Evolutionary conservation across 2,329 filamentous ascomycete species (phyloP), one percentile per base, ranked within the genome.

Genomic region (Dactylonectria estremocensis): DNA sequence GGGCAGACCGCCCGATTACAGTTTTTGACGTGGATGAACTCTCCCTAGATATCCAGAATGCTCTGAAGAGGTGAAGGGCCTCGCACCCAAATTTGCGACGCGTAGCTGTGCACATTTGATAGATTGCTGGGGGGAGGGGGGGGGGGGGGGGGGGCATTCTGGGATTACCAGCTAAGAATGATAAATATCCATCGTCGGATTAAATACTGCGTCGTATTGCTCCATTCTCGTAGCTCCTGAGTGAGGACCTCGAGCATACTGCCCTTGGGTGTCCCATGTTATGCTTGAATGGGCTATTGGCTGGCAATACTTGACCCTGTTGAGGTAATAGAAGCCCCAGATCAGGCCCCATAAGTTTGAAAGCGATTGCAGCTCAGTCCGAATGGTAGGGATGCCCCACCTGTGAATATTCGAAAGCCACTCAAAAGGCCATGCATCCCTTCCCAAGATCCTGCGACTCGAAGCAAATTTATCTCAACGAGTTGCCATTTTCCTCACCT

Each of bases 1-100:
- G 66, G 66, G 66, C 66, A 16, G 66, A 24, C 57, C 63, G 63
- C 1, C 57, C 66, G 5, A 59, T 68, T 66, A 57, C 33, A 8
- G 2, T 18, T 31, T 68, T 68, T 33, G 66, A 68, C 37, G 63
- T 68, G 14, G 66, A 59, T 45, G 46, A 13, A 1, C 66, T 66
- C 28, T 68, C 66, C 33, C 52, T 11, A 9, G 55, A 68, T 50
- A 61, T 57, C 16, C 64, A 58, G 37, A 22, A 49, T 6, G 40
- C 64, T 1, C 7, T 67, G 10, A 67, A 43, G 48, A 53, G 13
- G 2, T 62, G 22, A 35, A 35, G 13, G n/a, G n/a, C 18, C 18
- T 22, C 5, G 6, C 13, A 11, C 7, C 20, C 11, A 48, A 7
- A 48, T 45, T 8, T 45, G 43, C 16, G 43, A 6, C n/a, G 9